phyloP scores from a whole-genome alignment of 768 basidiomycete species.

The Amanita exitialis region DNA sequence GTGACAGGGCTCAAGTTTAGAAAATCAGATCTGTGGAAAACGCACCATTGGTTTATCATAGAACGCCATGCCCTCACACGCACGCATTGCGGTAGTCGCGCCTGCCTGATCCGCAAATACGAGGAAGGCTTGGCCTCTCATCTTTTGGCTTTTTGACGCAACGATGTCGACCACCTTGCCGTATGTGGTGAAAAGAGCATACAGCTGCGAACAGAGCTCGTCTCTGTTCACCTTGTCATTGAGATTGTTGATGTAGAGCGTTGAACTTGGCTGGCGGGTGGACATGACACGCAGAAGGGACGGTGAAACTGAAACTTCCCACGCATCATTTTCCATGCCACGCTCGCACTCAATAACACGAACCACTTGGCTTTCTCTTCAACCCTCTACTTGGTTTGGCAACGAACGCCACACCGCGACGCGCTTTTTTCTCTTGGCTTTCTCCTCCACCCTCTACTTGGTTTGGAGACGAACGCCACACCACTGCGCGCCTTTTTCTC shows the following conservation, averaged over 20 bases:
- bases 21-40: constrained; percentile 10
- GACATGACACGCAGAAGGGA: not conserved
- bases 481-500: not conserved
- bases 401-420: not conserved
- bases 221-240: constrained; percentile 90
- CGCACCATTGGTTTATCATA: constrained; percentile 89
- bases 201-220: constrained; percentile 75
- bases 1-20: not conserved
- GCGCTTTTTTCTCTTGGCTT: not conserved
- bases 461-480: not conserved
- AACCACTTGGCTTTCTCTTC: not conserved
- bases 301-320: not conserved
- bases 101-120: constrained; percentile 88
- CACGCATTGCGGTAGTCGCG: constrained; percentile 88
- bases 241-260: constrained; percentile 89
- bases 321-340: not conserved
- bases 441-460: too few relatives aligned
- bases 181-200: constrained; percentile 85
- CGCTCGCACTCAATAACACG: not conserved
- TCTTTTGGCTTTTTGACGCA: constrained; percentile 75
- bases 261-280: constrained; percentile 50
- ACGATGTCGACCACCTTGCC: constrained; percentile 92
- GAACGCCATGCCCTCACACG: constrained; percentile 86
- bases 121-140: constrained; percentile 93
- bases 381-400: not conserved